Evolutionary conservation across 2,329 filamentous ascomycete genomes (phyloP).

Genomic region (Dendryphion nanum): DNA sequence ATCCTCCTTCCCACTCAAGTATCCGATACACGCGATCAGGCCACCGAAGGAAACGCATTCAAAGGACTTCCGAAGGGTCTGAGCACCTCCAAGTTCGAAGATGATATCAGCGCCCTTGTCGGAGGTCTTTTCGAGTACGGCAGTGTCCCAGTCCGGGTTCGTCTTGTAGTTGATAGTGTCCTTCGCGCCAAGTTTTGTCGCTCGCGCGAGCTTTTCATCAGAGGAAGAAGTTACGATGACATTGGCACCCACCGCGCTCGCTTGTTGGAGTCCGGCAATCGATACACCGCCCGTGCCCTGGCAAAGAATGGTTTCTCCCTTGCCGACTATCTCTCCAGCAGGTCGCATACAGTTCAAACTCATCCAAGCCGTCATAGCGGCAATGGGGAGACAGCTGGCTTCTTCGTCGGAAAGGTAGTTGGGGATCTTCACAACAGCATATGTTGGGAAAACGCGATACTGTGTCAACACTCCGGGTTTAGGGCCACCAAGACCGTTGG

Average conservation of each 20-base stretch:
- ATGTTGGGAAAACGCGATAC: constrained; percentile 59
- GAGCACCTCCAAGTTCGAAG: constrained; percentile 52
- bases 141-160: constrained; percentile 58
- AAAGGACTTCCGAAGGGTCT: constrained; percentile 48
- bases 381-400: constrained; percentile 60
- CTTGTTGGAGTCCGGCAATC: constrained; percentile 42
- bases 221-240: constrained; percentile 61
- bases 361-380: constrained; percentile 65
- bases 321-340: constrained; percentile 50
- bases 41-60: constrained; percentile 39
- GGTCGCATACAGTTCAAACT: constrained; percentile 61
- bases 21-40: constrained; percentile 32
- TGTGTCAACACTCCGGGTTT: constrained; percentile 57
- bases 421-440: constrained; percentile 57
- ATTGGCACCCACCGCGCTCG: constrained; percentile 41
- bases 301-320: constrained; percentile 36
- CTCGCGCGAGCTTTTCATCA: constrained; percentile 52
- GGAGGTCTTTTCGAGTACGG: constrained; percentile 50
- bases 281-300: constrained; percentile 48
- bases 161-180: constrained; percentile 62
- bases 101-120: constrained; percentile 48
- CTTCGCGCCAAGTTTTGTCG: constrained; percentile 57
- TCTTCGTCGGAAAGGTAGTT: constrained; percentile 59
- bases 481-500: constrained; percentile 60
- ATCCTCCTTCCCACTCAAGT: constrained; percentile 56